These are phyloP conservation scores for Gloeopeniophorella convolvens DNA, from an alignment of 768 basidiomycete species.

Conservation along the genomic window DNA sequence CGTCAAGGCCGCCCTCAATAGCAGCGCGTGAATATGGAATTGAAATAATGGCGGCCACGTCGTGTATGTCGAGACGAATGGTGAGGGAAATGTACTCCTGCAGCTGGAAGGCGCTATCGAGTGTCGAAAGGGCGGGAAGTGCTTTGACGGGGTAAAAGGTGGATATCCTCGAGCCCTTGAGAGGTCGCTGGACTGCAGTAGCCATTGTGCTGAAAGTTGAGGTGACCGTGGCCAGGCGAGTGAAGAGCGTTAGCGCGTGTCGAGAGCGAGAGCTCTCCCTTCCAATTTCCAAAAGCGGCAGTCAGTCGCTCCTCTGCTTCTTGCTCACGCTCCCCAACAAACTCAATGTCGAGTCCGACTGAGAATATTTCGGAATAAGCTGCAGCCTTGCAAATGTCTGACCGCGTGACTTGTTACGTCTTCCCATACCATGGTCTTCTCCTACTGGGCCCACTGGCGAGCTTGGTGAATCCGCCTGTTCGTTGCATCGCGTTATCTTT, in stretches of 20 bases:
- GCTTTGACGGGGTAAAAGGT: slow-evolving; percentile 73
- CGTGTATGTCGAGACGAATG: slow-evolving; percentile 80
- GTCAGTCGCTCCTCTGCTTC: neutral
- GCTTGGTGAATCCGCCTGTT: slow-evolving; percentile 7
- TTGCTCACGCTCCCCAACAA: neutral
- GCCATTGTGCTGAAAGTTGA: slow-evolving; percentile 6
- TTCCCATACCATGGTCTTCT: neutral
- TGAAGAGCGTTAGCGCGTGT: neutral
- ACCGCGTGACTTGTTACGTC: too few relatives aligned
- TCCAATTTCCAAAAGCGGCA: neutral
- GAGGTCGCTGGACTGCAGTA: slow-evolving; percentile 50
- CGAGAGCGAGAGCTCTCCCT: neutral
- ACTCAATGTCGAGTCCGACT: too few relatives aligned
- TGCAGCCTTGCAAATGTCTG: too few relatives aligned
- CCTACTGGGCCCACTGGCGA: slow-evolving; percentile 10
- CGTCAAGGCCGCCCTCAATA: slow-evolving; percentile 22
- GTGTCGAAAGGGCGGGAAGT: slow-evolving; percentile 59
- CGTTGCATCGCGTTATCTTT: neutral
- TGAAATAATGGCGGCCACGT: slow-evolving; percentile 75
- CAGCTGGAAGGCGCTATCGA: slow-evolving; percentile 90
- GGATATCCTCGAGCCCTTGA: slow-evolving; percentile 71
- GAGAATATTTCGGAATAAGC: too few relatives aligned
- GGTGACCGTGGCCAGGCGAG: neutral
- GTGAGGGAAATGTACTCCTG: slow-evolving; percentile 92
- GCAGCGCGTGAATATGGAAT: slow-evolving; percentile 43